Conservation (phyloP, 768 basidiomycete species). For the Fistulinella prunicolor region DNA sequence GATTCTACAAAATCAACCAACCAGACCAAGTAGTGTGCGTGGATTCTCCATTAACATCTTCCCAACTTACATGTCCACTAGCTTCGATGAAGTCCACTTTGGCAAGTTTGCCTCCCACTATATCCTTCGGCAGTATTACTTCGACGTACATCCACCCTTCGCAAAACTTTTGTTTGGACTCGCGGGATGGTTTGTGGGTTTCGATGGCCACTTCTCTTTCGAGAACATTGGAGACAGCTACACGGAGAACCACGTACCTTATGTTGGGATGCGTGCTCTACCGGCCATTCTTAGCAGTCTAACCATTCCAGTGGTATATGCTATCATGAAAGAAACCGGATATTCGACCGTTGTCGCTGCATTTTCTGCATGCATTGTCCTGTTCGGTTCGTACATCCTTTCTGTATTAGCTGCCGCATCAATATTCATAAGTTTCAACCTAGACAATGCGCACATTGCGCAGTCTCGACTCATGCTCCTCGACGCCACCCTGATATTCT, state of each 20-base stretch:
- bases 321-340: conserved; percentile 97
- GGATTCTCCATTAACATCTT: background rate
- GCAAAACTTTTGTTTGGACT: conserved; percentile 94
- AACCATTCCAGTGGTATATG: conserved; percentile 88
- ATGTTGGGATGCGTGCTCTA: conserved; percentile 88
- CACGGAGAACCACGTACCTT: conserved; percentile 82
- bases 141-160: conserved; percentile 97
- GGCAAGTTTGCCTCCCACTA: conserved; percentile 98
- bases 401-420: background rate
- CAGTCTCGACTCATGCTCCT: conserved; percentile 97
- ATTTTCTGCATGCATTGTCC: conserved; percentile 81
- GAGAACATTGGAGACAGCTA: conserved; percentile 96
- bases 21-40: conserved; percentile 94
- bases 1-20: conserved; percentile 93
- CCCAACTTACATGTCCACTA: conserved; percentile 29
- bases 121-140: conserved; percentile 91
- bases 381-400: conserved; percentile 68
- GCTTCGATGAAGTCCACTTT: conserved; percentile 98
- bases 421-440: conserved; percentile 7
- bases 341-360: conserved; percentile 89
- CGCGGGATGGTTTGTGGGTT: conserved; percentile 95
- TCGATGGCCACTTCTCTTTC: conserved; percentile 91
- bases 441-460: conserved; percentile 94
- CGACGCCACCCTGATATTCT: conserved; percentile 92
- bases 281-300: conserved; percentile 90